Base-by-base conservation (phyloP, 2,329 filamentous ascomycete genomes). In the Fusarium napiforme region DNA sequence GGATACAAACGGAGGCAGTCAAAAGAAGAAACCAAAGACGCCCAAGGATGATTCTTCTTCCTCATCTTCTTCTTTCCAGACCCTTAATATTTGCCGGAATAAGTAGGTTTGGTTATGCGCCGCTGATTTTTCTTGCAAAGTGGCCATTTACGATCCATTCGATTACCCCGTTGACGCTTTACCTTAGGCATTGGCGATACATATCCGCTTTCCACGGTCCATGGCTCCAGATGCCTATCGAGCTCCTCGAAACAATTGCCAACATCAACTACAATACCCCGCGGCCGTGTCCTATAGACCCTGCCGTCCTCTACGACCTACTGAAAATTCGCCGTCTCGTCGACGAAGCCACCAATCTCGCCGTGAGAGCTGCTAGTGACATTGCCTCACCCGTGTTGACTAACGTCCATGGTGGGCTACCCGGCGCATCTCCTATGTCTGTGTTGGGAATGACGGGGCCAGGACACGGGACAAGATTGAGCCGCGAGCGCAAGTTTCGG, bases 161-260 rank as follows among this genome's bases (percentile, higher is more conserved):
- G 47, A 42, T 37, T 34, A 43, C 23, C 37, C 34, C 55, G n/a
- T 57, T 75, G 55, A 77, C 69, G 67, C 47, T 62, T 56, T 61
- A 55, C 62, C 60, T 14, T 56, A 96, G 93, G 81, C 93, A 96
- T 83, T 96, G 93, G 93, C 89, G 91, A 72, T 94, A 94, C 81
- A 95, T 96, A 67, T 95, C 93, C 28, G 93, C 91, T 34, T 96
- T 93, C 78, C 92, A 95, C 79, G 94, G 93, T 30, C 91, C 93
- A 75, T 96, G 94, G 94, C 88, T 95, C 19, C 92, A 94, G 81
- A 86, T 96, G 64, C 92, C 93, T 26, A 88, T 91, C 71, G 93
- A 96, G 81, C 89, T 95, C 64, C 90, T 97, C 82, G 92, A 95
- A 81, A 90, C 89, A 56, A 88, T 96, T 57, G 93, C 93, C 61